These are phyloP conservation scores for Cystobasidium ongulense DNA, from an alignment of 768 basidiomycete species.

Conservation along the genomic window DNA sequence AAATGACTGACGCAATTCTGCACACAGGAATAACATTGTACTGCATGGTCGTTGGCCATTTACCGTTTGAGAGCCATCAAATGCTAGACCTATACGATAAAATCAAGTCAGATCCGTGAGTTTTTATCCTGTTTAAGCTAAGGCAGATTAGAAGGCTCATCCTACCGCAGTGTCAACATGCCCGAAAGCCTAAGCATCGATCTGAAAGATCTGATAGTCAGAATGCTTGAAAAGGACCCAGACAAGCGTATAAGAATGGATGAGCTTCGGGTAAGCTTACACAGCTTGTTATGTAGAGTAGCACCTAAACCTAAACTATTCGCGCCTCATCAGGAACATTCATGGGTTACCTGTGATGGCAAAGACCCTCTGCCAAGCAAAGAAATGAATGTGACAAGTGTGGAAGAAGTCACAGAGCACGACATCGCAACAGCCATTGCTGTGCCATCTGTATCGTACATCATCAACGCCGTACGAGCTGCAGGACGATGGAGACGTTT, in stretches of 20 bases:
- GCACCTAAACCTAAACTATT: no score
- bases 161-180: slow-evolving; percentile 19
- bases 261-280: slow-evolving; percentile 21
- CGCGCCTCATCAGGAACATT: slow-evolving; percentile 29
- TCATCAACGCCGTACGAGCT: slow-evolving; percentile 27
- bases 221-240: slow-evolving; percentile 72
- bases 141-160: not conserved
- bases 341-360: slow-evolving; percentile 29
- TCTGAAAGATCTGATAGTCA: slow-evolving; percentile 49
- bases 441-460: slow-evolving; percentile 23
- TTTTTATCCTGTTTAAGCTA: not conserved
- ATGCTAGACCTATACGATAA: slow-evolving; percentile 36
- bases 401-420: slow-evolving; percentile 20
- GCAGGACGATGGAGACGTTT: slow-evolving; percentile 20
- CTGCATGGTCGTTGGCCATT: slow-evolving; percentile 36
- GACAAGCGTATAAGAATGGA: slow-evolving; percentile 51
- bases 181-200: slow-evolving; percentile 22
- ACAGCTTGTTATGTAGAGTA: not conserved
- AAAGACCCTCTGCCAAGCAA: slow-evolving; percentile 28
- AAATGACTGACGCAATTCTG: slow-evolving; percentile 27
- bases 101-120: slow-evolving; percentile 35
- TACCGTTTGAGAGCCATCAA: slow-evolving; percentile 35
- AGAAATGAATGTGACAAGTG: slow-evolving; percentile 30
- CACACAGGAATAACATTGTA: slow-evolving; percentile 36
- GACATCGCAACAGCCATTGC: slow-evolving; percentile 15